phyloP scores from a whole-genome alignment of 768 basidiomycete genomes.

The Coprinopsis strossmayeri region DNA sequence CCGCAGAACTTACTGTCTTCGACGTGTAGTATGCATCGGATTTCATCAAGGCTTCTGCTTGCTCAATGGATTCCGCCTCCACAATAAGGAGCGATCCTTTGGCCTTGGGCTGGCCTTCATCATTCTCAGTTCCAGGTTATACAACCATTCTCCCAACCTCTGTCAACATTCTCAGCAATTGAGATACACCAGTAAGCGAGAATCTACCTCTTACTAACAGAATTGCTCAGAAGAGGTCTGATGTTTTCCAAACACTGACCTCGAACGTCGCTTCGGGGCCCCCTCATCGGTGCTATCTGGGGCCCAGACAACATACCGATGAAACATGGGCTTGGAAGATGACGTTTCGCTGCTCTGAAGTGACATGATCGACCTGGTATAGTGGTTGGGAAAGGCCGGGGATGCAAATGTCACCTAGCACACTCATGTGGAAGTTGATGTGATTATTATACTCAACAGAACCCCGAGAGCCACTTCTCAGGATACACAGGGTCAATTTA shows the following conservation, averaged over 20 bases:
- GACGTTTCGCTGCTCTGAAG: neutral
- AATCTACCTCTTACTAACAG: constrained; percentile 32
- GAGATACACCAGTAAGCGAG: neutral
- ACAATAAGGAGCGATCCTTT: constrained; percentile 46
- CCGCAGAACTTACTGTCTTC: neutral
- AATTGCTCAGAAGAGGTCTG: constrained; percentile 27
- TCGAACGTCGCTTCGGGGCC: constrained; percentile 30
- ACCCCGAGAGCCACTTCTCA: too few species aligned
- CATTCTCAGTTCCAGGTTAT: constrained; percentile 32
- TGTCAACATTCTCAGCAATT: constrained; percentile 18
- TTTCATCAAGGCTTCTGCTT: constrained; percentile 17
- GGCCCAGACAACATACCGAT: constrained; percentile 46
- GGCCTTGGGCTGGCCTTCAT: constrained; percentile 27
- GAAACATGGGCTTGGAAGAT: neutral
- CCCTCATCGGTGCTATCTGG: constrained; percentile 36
- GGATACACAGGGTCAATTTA: too few species aligned
- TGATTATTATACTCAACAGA: too few species aligned
- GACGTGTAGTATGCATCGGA: neutral
- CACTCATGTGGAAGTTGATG: too few species aligned
- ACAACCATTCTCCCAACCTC: constrained; percentile 46
- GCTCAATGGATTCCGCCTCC: constrained; percentile 42
- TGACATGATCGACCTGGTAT: too few species aligned
- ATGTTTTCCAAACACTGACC: constrained; percentile 35
- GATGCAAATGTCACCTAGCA: too few species aligned
- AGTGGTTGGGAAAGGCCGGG: too few species aligned